Evolutionary conservation across 331 rosid genomes (phyloP), one percentile per base, ranked within the genome.

Genomic region (Telfairia occidentalis): DNA sequence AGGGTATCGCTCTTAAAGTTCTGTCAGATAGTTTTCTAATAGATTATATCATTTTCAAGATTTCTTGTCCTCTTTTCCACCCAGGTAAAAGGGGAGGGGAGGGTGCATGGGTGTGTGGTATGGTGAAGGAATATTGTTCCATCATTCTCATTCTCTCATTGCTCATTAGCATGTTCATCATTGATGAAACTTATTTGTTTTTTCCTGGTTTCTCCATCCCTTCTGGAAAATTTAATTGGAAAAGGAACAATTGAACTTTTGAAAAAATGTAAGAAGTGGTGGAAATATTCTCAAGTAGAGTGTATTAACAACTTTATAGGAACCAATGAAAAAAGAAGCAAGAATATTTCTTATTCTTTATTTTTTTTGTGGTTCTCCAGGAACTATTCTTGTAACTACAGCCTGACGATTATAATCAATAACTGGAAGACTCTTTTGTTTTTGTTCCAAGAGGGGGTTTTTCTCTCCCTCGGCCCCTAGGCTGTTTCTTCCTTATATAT

Each of bases 1-100:
- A 87, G 89, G 99, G 99, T 92, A 84, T 78, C 65, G 8, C 61
- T 69, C 72, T 81, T 57, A 7, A 58, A 32, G 57, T 74, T 75
- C 80, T 74, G 46, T 37, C 2, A 40, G 34, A 19, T 34, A 53
- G 55, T 43, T 42, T 43, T 71, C 59, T 49, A 4, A 30, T 32
- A 71, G n/a, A 29, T 30, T 30, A n/a, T 24, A 49, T 9, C 60
- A 48, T 71, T 48, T 69, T 18, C 45, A 9, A 71, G 38, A 50
- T 71, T 71, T 9, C 28, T 71, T 64, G 3, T 35, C 46, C 45
- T 8, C 13, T n/a, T 63, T 63, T 63, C 28, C 48, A 35, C 7
- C 46, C n/a, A 18, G 38, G 15, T 34, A 30, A 55, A 54, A 29
- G 45, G 70, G 70, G 71, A n/a, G 40, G 55, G 58, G 61, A 18